These are phyloP conservation scores for Hagleromyces aurorensis DNA, from an alignment of 805 yeast species.

Conservation along the genomic window DNA sequence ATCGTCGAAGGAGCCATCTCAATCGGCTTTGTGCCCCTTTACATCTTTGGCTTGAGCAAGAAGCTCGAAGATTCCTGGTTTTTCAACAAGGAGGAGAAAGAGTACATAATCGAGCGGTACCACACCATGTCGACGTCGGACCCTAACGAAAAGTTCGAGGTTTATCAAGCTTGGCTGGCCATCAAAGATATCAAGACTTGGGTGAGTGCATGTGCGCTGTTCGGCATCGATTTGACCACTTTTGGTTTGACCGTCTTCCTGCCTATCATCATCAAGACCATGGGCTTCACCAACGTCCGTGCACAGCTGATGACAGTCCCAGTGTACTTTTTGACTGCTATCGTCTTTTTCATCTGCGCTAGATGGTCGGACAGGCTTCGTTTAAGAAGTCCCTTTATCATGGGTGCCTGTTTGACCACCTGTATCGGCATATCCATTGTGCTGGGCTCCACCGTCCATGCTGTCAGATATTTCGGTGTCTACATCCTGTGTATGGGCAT, in stretches of 20 bases:
- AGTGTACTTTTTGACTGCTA: slow-evolving; percentile 78
- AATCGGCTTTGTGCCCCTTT: slow-evolving; percentile 31
- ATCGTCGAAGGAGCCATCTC: slow-evolving; percentile 44
- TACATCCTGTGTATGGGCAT: slow-evolving; percentile 34
- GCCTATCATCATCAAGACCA: slow-evolving; percentile 30
- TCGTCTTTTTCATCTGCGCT: slow-evolving; percentile 55
- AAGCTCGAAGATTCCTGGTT: slow-evolving; percentile 34
- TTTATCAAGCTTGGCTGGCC: slow-evolving; percentile 31
- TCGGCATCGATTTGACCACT: slow-evolving; percentile 35
- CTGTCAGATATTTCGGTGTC: slow-evolving; percentile 34
- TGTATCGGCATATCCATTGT: slow-evolving; percentile 31
- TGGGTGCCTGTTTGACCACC: slow-evolving; percentile 30
- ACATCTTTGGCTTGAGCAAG: slow-evolving; percentile 35
- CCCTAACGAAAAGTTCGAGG: slow-evolving; percentile 33
- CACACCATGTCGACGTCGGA: slow-evolving; percentile 30
- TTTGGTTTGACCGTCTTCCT: slow-evolving; percentile 38
- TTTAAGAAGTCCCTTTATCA: slow-evolving; percentile 37
- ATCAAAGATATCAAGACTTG: slow-evolving; percentile 27
- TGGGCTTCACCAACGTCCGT: slow-evolving; percentile 50
- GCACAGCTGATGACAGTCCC: slow-evolving; percentile 80
- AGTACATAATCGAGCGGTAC: slow-evolving; percentile 31
- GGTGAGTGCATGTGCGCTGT: slow-evolving; percentile 30
- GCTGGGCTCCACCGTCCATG: slow-evolving; percentile 27
- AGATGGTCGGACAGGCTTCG: slow-evolving; percentile 48
- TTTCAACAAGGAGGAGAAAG: slow-evolving; percentile 35